phyloP scores from a whole-genome alignment of 2,329 filamentous ascomycete genomes.

The Trichoderma sp. region DNA sequence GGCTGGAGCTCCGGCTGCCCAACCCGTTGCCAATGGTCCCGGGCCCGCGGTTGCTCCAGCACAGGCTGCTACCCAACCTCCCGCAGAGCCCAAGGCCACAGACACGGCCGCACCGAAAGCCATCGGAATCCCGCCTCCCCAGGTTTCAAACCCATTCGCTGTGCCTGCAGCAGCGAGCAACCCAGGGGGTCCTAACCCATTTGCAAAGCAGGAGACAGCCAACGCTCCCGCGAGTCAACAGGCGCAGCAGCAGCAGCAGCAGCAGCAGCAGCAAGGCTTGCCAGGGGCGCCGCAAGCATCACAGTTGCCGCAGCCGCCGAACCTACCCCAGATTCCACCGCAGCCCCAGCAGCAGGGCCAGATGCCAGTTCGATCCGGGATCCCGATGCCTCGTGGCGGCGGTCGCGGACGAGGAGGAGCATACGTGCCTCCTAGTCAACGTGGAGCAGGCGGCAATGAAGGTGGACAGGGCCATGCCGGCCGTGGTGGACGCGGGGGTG shows the following conservation, averaged over 20 bases:
- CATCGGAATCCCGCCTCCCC: constrained; percentile 34
- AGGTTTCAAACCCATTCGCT: constrained; percentile 41
- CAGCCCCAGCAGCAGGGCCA: constrained; percentile 33
- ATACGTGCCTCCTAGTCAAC: constrained; percentile 45
- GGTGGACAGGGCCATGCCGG: constrained; percentile 38
- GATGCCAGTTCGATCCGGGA: constrained; percentile 40
- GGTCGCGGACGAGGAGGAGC: constrained; percentile 45
- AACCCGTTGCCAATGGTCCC: constrained; percentile 3
- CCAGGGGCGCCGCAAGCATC: constrained; percentile 31
- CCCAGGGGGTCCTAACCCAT: constrained; percentile 36
- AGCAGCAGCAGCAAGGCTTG: constrained; percentile 22
- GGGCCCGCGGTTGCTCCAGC: constrained; percentile 29
- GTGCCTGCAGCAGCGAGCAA: constrained; percentile 30
- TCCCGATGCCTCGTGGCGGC: constrained; percentile 48
- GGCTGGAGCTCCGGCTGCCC: constrained; percentile 17
- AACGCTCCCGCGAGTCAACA: constrained; percentile 30
- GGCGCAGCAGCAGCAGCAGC: constrained; percentile 5
- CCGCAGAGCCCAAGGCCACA: neutral
- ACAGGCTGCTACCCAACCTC: constrained; percentile 23
- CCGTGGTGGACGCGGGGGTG: constrained; percentile 48
- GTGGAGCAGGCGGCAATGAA: constrained; percentile 41
- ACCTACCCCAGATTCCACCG: constrained; percentile 30
- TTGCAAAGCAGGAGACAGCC: constrained; percentile 34
- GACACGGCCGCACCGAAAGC: neutral
- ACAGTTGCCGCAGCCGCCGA: constrained; percentile 30